Evolutionary conservation across 2,329 filamentous ascomycete species (phyloP), one percentile per base, ranked within the genome.

Genomic region (Clarireedia sp.): DNA sequence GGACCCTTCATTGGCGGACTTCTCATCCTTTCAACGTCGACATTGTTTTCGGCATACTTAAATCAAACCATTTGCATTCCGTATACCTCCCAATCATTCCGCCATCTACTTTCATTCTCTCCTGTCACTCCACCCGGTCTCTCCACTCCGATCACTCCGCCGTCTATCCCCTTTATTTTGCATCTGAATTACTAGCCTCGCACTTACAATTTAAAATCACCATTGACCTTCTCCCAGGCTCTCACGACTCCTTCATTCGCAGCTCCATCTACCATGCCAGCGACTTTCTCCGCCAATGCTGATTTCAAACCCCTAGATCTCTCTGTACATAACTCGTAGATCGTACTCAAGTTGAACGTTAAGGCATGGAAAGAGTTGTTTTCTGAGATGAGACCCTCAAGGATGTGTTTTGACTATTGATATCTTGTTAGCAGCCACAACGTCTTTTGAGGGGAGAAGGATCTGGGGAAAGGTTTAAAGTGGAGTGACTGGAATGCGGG

Each of bases 321-420:
- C 64, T 97, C 91, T 0, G 88, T 91, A 68, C 88, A 94, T 7
- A 97, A 78, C 71, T 97, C 94, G 68, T 95, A 97, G 64, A 96
- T 82, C 0, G 92, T 97, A 10, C 85, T 83, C 12, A 99, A 72
- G 68, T 97, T 97, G 72, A 96, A 95, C 0, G 95, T 80, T 2
- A 96, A 73, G 0, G 88, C 88, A 60, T 88, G 85, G 56, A 92
- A 96, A 0, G 82, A 80, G 41, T 81, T 75, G 1, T 83, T 81
- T 0, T 74, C 69, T 3, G 81, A 76, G 0, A 90, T 75, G 10
- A 95, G 72, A 0, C 73, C 71, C 64, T 92, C 86, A 3, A 96
- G 74, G 1, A 88, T 71, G 12, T 75, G 70, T 14, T 82, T 81
- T 0, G 89, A 87, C 78, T 89, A 57, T 48, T 23, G 26, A 6